Evolutionary conservation across 2,329 filamentous ascomycete species (phyloP), one percentile per base, ranked within the genome.

Genomic region (Trichoderma sp.): DNA sequence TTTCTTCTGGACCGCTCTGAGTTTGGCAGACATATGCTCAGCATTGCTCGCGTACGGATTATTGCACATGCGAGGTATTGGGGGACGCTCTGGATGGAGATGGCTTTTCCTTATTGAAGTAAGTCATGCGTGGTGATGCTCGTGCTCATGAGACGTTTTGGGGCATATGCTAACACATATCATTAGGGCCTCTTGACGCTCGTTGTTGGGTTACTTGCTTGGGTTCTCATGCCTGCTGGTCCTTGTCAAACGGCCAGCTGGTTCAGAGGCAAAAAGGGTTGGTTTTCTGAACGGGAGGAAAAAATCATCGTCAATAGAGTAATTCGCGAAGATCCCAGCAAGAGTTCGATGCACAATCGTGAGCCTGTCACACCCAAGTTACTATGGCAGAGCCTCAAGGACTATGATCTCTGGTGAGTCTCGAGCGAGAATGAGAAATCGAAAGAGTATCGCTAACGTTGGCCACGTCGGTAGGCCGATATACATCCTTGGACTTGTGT

Each of bases 1-100:
- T 12, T 90, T 78, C 90, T 95, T 95, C 84, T 95, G 93, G 93
- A 90, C 91, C 0, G 88, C 92, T 0, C 90, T 93, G 14, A 88
- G 89, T 75, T 86, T 86, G 0, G 89, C 89, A 0, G 86, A 88
- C 56, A 89, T 92, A 38, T 78, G 86, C 0, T 90, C 71, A 80
- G 89, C 86, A 80, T 86, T 80, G 86, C 89, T 76, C 86, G 91
- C 84, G 0, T 82, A 82, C 11, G 84, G 84, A 1, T 80, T 84
- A n/a, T 74, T 83, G 4, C 82, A 82, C 65, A 74, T 86, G 81
- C 80, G 85, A 60, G 85, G 85, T 2, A 76, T 86, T 4, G 75
- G 78, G 0, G 83, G 83, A 18, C 83, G 81, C 79, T 81, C 82
- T 2, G 85, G 85, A 2, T 87, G 85, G 85, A 80, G 80, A 71